Evolutionary conservation across 805 yeast genomes (phyloP).

Genomic region (Yamadazyma akitaensis): DNA sequence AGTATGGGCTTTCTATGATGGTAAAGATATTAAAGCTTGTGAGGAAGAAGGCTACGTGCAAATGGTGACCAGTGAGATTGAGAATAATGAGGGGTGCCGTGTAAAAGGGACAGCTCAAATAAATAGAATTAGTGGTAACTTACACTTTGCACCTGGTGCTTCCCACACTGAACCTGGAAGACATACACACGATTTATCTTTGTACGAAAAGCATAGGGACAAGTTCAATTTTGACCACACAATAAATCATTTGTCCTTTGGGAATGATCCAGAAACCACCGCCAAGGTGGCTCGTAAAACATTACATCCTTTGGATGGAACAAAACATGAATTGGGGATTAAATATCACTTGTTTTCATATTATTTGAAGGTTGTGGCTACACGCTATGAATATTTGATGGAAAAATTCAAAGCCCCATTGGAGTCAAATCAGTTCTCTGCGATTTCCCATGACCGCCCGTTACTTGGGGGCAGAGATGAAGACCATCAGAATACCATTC

Average conservation of each 20-base stretch:
- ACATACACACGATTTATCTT: conserved; percentile 83
- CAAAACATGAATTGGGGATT: conserved; percentile 29
- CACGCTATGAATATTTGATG: conserved; percentile 71
- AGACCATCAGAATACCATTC: conserved; percentile 85
- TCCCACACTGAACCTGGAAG: conserved; percentile 54
- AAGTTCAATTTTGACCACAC: conserved; percentile 73
- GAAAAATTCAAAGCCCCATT: conserved; percentile 35
- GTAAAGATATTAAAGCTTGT: conserved; percentile 84
- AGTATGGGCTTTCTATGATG: conserved; percentile 91
- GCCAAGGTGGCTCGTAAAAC: conserved; percentile 25
- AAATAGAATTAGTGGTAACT: conserved; percentile 82
- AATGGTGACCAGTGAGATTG: conserved; percentile 52
- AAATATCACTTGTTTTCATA: conserved; percentile 71
- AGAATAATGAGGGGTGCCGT: conserved; percentile 76
- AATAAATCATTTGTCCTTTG: conserved; percentile 82
- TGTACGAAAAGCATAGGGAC: conserved; percentile 53
- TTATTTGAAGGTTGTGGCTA: conserved; percentile 85
- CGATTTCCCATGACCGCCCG: conserved; percentile 85
- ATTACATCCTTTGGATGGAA: conserved; percentile 68
- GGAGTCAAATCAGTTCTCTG: conserved; percentile 89
- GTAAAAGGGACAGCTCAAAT: conserved; percentile 74
- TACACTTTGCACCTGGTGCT: conserved; percentile 96
- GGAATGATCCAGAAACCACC: conserved; percentile 48
- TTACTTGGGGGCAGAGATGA: conserved; percentile 82
- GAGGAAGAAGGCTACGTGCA: conserved; percentile 81